These are phyloP conservation scores for Fusarium sp. DNA, from an alignment of 2,329 filamentous ascomycete species.

Conservation along the genomic window DNA sequence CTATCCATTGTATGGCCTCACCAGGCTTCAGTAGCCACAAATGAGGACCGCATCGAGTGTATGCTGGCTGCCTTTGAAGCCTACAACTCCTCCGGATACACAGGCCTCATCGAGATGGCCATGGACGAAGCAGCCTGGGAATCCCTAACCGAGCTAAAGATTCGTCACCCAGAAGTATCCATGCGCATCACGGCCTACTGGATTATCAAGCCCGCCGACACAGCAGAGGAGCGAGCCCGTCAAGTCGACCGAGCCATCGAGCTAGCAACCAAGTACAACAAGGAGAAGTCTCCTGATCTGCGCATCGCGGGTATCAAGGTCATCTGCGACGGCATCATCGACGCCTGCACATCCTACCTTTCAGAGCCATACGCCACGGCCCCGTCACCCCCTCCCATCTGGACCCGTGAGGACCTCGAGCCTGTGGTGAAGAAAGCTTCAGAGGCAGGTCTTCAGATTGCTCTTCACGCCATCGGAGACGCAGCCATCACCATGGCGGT, in stretches of 20 bases:
- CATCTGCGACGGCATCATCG: constrained; percentile 71
- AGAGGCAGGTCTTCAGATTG: constrained; percentile 65
- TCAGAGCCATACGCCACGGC: constrained; percentile 64
- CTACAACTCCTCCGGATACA: constrained; percentile 64
- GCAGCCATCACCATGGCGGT: constrained; percentile 66
- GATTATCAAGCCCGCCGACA: constrained; percentile 62
- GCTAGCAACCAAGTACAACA: constrained; percentile 50
- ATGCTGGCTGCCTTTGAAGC: constrained; percentile 60
- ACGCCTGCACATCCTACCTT: constrained; percentile 70
- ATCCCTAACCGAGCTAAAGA: constrained; percentile 57
- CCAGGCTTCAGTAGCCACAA: constrained; percentile 57
- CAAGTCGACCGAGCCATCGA: constrained; percentile 63
- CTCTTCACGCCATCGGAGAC: constrained; percentile 73
- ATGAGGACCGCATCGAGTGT: constrained; percentile 59
- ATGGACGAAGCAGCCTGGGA: constrained; percentile 70
- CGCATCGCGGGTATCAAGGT: constrained; percentile 71
- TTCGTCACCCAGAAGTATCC: constrained; percentile 40
- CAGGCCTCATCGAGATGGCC: constrained; percentile 68
- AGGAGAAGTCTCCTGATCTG: constrained; percentile 50
- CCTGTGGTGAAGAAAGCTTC: constrained; percentile 65
- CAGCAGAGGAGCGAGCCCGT: constrained; percentile 51
- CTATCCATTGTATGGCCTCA: constrained; percentile 66
- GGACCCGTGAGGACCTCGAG: constrained; percentile 62
- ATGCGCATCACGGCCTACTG: constrained; percentile 66
- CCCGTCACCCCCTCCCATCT: constrained; percentile 59